Conservation (phyloP, 169 alveolate species). For the Plasmodium cynomolgi region DNA sequence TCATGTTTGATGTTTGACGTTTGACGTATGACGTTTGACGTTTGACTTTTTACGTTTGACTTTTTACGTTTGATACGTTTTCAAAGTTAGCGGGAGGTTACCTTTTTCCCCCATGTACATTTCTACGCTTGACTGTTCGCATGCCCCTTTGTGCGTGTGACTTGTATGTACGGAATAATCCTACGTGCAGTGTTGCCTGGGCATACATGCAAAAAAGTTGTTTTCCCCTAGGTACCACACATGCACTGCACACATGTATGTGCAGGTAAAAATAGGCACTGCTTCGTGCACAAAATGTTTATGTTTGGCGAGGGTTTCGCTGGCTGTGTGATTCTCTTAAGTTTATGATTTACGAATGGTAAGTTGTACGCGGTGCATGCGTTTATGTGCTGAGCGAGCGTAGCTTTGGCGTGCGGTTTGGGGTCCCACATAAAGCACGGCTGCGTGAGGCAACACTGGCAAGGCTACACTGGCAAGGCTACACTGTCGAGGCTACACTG, state of each 20-base stretch:
- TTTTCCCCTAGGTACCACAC: background rate
- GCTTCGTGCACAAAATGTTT: background rate
- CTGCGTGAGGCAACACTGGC: too few species aligned
- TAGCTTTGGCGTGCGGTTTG: background rate
- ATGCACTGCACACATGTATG: background rate
- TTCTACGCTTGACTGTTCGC: background rate
- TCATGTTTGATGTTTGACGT: too few species aligned
- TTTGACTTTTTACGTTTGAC: too few species aligned
- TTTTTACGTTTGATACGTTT: background rate
- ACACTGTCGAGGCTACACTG: too few species aligned
- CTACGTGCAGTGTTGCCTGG: background rate
- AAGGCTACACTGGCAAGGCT: background rate
- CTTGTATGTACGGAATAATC: background rate
- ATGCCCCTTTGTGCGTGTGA: background rate
- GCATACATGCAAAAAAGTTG: background rate
- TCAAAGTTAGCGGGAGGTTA: background rate
- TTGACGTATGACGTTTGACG: too few species aligned
- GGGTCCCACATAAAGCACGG: background rate
- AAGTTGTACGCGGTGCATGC: background rate
- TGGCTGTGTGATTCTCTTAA: background rate
- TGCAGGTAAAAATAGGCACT: background rate
- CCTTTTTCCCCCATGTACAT: background rate
- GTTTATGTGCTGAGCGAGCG: background rate
- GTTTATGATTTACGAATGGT: background rate
- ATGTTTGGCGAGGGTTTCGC: background rate